Percentiles rank a stretch among this genome's conserved stretches.
Conservation (phyloP, 2,329 filamentous ascomycete genomes). For the Ascochyta clinopodiicola region DNA sequence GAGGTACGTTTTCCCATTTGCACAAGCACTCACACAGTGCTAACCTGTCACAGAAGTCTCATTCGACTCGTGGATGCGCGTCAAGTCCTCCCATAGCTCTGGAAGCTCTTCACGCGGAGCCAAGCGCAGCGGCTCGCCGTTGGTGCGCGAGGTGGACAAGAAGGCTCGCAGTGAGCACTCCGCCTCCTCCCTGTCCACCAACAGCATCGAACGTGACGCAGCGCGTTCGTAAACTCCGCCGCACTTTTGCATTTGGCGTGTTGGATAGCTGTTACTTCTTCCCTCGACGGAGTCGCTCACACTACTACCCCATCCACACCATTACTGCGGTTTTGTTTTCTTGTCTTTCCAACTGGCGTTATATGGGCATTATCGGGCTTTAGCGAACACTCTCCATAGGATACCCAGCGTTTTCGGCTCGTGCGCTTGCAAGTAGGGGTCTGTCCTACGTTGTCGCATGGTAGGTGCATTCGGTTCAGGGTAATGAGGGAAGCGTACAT, state of each 20-base stretch:
- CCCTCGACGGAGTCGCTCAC: neutral
- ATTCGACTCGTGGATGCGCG: conserved; percentile 73
- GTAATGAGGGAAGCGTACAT: neutral
- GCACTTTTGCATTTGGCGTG: neutral
- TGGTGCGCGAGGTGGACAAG: conserved; percentile 40
- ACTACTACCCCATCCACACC: neutral
- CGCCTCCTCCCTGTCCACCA: conserved; percentile 33
- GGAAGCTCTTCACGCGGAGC: conserved; percentile 49
- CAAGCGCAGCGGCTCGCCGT: conserved; percentile 43
- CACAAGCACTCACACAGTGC: neutral
- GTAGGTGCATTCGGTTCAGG: neutral
- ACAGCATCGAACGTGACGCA: conserved; percentile 33
- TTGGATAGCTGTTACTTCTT: no score
- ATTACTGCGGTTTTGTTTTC: neutral
- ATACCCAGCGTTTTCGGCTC: conserved; percentile 10
- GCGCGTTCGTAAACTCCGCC: conserved; percentile 21
- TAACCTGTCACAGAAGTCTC: conserved; percentile 34
- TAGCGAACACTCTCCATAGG: conserved; percentile 9
- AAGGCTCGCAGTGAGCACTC: conserved; percentile 22
- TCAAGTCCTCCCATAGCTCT: conserved; percentile 57
- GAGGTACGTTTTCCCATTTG: conserved; percentile 53
- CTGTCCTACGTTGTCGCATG: conserved; percentile 3
- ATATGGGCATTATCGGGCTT: neutral
- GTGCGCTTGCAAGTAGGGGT: conserved; percentile 7
- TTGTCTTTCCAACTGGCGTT: conserved; percentile 12